These are phyloP conservation scores for Brasenia schreberi DNA, from an alignment of 164 flowering plant genomes.

Conservation along the genomic window DNA sequence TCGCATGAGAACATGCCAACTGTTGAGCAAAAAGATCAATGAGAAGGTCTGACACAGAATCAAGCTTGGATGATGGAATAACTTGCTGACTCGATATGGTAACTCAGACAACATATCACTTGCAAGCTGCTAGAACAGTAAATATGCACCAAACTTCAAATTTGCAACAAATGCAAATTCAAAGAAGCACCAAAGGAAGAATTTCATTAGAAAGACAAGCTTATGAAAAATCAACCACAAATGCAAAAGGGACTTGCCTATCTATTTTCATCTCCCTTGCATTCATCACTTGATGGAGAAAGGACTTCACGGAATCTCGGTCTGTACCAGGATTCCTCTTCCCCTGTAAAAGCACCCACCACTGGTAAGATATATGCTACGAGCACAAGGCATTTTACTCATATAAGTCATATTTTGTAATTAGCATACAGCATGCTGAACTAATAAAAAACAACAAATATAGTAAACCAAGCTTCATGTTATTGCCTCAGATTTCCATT, in stretches of 20 bases:
- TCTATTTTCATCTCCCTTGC: conserved; percentile 90
- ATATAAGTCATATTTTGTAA: too few species aligned
- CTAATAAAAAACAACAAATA: too few species aligned
- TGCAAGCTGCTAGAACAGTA: not conserved
- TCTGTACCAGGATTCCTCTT: conserved; percentile 94
- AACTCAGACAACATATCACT: too few species aligned
- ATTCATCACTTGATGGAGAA: conserved; percentile 50
- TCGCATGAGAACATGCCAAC: conserved; percentile 88
- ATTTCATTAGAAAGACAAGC: not conserved
- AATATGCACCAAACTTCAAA: not conserved
- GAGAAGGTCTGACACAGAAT: not conserved
- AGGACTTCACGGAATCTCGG: conserved; percentile 39
- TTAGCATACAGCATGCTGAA: too few species aligned
- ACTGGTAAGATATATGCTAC: too few species aligned
- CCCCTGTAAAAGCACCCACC: conserved; percentile 43
- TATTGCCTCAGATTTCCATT: too few species aligned
- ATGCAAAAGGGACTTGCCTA: conserved; percentile 32
- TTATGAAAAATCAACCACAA: not conserved
- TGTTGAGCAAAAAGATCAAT: conserved; percentile 9
- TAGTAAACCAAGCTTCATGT: too few species aligned
- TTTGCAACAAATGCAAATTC: not conserved
- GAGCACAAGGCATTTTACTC: too few species aligned
- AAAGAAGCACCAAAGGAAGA: not conserved
- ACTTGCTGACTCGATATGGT: too few species aligned
- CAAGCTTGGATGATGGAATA: too few species aligned